Conservation (phyloP, 176 grass and related monocot genomes). For the Urochloa ruziziensis region DNA sequence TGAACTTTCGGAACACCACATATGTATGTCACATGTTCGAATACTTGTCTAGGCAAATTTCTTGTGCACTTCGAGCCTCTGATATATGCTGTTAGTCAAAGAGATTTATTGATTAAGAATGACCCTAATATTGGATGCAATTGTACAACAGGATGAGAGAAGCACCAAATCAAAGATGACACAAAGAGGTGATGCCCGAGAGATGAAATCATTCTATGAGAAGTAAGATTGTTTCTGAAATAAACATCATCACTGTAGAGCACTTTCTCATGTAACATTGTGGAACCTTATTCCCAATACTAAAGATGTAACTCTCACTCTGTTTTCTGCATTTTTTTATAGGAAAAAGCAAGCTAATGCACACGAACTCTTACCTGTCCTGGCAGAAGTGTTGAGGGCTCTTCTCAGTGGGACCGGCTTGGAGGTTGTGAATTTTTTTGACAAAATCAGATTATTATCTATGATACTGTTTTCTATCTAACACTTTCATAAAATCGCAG, state of each 20-base stretch:
- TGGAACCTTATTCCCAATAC: neutral
- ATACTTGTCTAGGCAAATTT: neutral
- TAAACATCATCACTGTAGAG: neutral
- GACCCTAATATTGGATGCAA: slow-evolving; percentile 16
- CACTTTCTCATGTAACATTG: slow-evolving; percentile 15
- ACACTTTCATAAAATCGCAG: slow-evolving; percentile 49
- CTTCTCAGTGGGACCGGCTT: slow-evolving; percentile 50
- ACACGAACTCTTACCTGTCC: slow-evolving; percentile 49
- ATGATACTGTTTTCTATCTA: slow-evolving; percentile 17
- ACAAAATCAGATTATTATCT: slow-evolving; percentile 12
- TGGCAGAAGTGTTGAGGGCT: slow-evolving; percentile 73
- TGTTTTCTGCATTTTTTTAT: slow-evolving; percentile 26
- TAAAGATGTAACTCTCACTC: slow-evolving; percentile 10
- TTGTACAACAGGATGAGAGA: slow-evolving; percentile 63
- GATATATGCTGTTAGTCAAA: neutral
- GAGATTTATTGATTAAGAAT: slow-evolving; percentile 17
- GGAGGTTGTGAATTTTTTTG: slow-evolving; percentile 48
- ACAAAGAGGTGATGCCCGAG: slow-evolving; percentile 78
- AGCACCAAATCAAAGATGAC: slow-evolving; percentile 54
- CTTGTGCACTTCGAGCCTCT: neutral
- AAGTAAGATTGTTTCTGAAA: slow-evolving; percentile 50
- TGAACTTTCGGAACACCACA: neutral
- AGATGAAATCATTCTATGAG: slow-evolving; percentile 73
- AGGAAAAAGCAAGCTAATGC: slow-evolving; percentile 66
- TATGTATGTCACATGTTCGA: neutral